These are phyloP conservation scores for Pichia sporocuriosa DNA, from an alignment of 805 yeast genomes.

Conservation along the genomic window DNA sequence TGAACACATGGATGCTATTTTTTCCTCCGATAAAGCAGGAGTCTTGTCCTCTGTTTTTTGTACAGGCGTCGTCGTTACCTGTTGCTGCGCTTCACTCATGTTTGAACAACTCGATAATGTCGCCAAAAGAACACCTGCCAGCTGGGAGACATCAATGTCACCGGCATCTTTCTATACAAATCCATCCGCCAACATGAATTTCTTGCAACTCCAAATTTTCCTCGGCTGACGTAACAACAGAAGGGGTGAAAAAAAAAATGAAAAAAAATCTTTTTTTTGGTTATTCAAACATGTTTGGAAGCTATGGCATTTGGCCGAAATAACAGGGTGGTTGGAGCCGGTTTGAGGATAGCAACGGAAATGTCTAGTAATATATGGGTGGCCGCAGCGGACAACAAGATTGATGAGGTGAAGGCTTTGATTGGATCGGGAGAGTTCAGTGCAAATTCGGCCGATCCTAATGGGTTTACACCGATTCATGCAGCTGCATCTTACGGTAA, in stretches of 20 bases:
- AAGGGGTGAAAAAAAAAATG: too few relatives aligned
- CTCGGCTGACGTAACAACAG: neutral
- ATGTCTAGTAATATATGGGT: slow-evolving; percentile 69
- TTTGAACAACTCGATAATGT: too few relatives aligned
- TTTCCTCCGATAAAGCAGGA: slow-evolving; percentile 6
- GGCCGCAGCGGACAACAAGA: slow-evolving; percentile 83
- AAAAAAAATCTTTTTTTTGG: neutral
- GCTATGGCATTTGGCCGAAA: too few relatives aligned
- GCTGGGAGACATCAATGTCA: too few relatives aligned
- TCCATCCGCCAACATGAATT: too few relatives aligned
- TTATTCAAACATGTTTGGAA: too few relatives aligned
- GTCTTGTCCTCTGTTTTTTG: neutral
- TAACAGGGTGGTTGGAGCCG: too few relatives aligned
- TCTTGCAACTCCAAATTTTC: too few relatives aligned
- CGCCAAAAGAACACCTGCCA: too few relatives aligned
- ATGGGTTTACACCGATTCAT: slow-evolving; percentile 95
- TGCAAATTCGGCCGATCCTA: slow-evolving; percentile 76
- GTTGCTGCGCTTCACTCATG: slow-evolving; percentile 1
- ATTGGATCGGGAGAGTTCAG: slow-evolving; percentile 46
- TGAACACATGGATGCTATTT: slow-evolving; percentile 41
- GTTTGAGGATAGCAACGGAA: too few relatives aligned
- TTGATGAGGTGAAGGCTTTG: slow-evolving; percentile 48
- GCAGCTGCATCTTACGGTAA: slow-evolving; percentile 97
- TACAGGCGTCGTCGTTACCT: slow-evolving; percentile 8
- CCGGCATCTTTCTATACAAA: too few relatives aligned